phyloP scores from a whole-genome alignment of 306 rosid species.

The Glycine latifolia region DNA sequence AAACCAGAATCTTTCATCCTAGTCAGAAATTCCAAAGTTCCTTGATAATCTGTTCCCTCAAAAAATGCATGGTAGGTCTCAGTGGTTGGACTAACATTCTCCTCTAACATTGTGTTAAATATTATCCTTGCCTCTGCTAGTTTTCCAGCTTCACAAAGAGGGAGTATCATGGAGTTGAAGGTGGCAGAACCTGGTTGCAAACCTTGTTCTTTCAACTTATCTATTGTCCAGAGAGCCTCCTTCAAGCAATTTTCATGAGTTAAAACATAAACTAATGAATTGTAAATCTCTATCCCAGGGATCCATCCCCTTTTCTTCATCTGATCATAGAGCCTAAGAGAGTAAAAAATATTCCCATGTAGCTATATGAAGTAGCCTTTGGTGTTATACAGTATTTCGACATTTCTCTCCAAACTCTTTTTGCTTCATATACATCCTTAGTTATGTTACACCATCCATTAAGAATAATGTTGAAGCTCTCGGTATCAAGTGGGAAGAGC shows the following conservation, averaged over 20 bases:
- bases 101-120: slow-evolving; percentile 65
- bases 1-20: slow-evolving; percentile 69
- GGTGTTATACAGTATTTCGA: slow-evolving; percentile 70
- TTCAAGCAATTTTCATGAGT: slow-evolving; percentile 70
- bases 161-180: slow-evolving; percentile 75
- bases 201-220: slow-evolving; percentile 69
- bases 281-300: slow-evolving; percentile 71
- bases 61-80: slow-evolving; percentile 90
- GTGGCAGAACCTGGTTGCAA: slow-evolving; percentile 78
- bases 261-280: slow-evolving; percentile 73
- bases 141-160: slow-evolving; percentile 76
- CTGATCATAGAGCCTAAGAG: slow-evolving; percentile 87
- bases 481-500: slow-evolving; percentile 72
- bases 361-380: slow-evolving; percentile 76
- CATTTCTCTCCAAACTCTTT: slow-evolving; percentile 96
- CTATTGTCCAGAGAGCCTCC: slow-evolving; percentile 82
- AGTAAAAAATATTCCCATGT: slow-evolving; percentile 89
- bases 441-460: slow-evolving; percentile 85
- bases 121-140: slow-evolving; percentile 69
- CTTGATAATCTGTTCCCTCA: slow-evolving; percentile 66
- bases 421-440: slow-evolving; percentile 71
- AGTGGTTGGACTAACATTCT: slow-evolving; percentile 68
- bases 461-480: slow-evolving; percentile 83
- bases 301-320: slow-evolving; percentile 79
- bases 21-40: slow-evolving; percentile 67